Base-by-base conservation (phyloP, 164 flowering plant genomes). In the Annona cherimola region DNA sequence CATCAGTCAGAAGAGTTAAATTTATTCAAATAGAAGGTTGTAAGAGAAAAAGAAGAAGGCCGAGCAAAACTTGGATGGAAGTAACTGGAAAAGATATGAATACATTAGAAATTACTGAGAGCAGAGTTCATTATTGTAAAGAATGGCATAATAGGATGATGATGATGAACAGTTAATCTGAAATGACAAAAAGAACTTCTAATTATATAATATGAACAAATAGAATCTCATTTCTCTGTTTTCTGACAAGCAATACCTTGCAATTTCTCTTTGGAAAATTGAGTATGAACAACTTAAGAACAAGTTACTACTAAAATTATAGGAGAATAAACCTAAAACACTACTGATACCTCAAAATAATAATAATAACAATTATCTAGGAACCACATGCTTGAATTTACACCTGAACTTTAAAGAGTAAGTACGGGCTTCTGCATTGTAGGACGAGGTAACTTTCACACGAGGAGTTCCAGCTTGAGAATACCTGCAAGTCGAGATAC, bases 381-480 rank as follows among this genome's bases (percentile, higher is more conserved):
- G 42, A 63, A 40, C 57, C 11, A 7, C 9, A 50, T 63, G 16
- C 66, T 11, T 40, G 40, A 0, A 68, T 69, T 18, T 26, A 19
- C 81, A 93, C 99, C 96, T 87, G 73, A 95, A 91, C 79, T 91
- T 95, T 76, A 95, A 80, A 55, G 97, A 76, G 68, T 68, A 93
- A 14, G 96, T 88, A 43, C 45, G 85, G 46, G 88, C 83, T 73
- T 95, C 91, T 67, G 93, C 80, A 81, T 90, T 78, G 74, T 89
- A 95, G 60, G 84, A 81, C 26, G 99, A 87, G 68, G 85, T 78
- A 57, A 90, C 99, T 76, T 89, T 93, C 70, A 95, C 84, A 63
- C 16, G 39, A 42, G 99, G 99, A 44, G 97, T 95, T 67, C 99
- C 99, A 59, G 99, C 98, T 85, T 95, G 98, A 16, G 98, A 95